phyloP scores from a whole-genome alignment of 805 yeast species.

The Barnettozyma botsteinii region DNA sequence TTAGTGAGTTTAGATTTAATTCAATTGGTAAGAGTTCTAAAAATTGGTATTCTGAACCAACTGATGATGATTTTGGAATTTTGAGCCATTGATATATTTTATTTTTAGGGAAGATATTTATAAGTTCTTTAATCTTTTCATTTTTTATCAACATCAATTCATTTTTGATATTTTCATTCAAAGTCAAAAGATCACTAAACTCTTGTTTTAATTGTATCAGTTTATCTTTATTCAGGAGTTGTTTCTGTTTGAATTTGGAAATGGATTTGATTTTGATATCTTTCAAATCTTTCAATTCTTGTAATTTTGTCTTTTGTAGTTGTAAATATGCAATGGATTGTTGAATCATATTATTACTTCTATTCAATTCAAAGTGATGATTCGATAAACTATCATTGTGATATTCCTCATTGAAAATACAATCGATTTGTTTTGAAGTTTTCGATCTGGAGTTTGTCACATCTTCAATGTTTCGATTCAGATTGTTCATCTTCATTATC shows the following conservation, averaged over 20 bases:
- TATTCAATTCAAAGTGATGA: slow-evolving; percentile 8
- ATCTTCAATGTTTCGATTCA: slow-evolving; percentile 33
- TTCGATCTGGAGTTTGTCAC: slow-evolving; percentile 19
- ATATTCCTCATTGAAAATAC: slow-evolving; percentile 5
- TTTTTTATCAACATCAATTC: slow-evolving; percentile 15
- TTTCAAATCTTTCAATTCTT: slow-evolving; percentile 11
- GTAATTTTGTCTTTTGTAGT: slow-evolving; percentile 10
- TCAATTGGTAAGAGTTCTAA: slow-evolving; percentile 23
- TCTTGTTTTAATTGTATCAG: slow-evolving; percentile 11
- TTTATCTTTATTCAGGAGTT: background rate
- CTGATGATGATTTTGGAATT: slow-evolving; percentile 1
- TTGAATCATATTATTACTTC: slow-evolving; percentile 9
- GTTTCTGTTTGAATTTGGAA: slow-evolving; percentile 2
- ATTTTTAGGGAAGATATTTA: slow-evolving; percentile 29
- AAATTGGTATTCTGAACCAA: slow-evolving; percentile 14
- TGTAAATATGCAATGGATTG: slow-evolving; percentile 4
- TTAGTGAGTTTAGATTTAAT: slow-evolving; percentile 13
- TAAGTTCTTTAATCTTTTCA: slow-evolving; percentile 22
- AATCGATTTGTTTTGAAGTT: slow-evolving; percentile 12
- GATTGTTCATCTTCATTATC: slow-evolving; percentile 36
- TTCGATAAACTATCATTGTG: slow-evolving; percentile 8
- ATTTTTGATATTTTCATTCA: slow-evolving; percentile 14
- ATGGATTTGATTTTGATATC: slow-evolving; percentile 7
- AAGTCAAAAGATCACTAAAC: slow-evolving; percentile 10
- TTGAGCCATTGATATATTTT: slow-evolving; percentile 19